Evolutionary conservation across 805 yeast genomes (phyloP), one percentile per base, ranked within the genome.

Genomic region (Wickerhamomyces chambardii): DNA sequence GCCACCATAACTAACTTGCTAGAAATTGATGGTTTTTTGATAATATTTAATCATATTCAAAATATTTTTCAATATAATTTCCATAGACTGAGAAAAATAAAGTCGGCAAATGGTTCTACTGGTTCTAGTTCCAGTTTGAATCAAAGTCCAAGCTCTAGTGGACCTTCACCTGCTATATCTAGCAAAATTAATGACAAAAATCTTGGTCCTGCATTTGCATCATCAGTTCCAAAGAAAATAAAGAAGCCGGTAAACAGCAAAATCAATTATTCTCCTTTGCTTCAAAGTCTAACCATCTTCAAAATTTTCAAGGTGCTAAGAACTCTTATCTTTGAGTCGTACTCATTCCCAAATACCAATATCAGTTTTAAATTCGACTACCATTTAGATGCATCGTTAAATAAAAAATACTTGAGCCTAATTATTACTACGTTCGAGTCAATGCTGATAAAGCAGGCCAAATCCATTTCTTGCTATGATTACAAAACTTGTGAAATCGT

Each of bases 401-500:
- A n/a, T n/a, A n/a, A n/a, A n/a, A n/a, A n/a, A n/a, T 21, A 21
- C 10, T 21, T 8, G 8, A 21, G 11, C 17, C 7, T 7, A 6
- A 21, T 21, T 8, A 21, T 21, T 8, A 10, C 27, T 11, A 21
- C 24, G 7, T 28, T 64, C 18, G 70, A 66, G 34, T 33, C 26
- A n/a, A 42, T 61, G 5, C 37, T 69, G 28, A 44, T 56, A 7
- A 37, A 45, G 17, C 56, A 57, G 24, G 70, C 70, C 3, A 42
- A 51, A 25, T 38, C 45, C 16, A 55, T 56, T 14, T 52, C 56
- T 14, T 50, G 63, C 21, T 59, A 61, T 47, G 68, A 64, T 36
- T 47, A 53, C 33, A 56, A 51, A 43, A 60, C 55, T 33, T 64
- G 61, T 45, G 70, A 70, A 14, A 53, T 66, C 19, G 47, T 69